Evolutionary conservation across 306 rosid genomes (phyloP), one percentile per base, ranked within the genome.

Genomic region (Pterocarpus macrocarpus): DNA sequence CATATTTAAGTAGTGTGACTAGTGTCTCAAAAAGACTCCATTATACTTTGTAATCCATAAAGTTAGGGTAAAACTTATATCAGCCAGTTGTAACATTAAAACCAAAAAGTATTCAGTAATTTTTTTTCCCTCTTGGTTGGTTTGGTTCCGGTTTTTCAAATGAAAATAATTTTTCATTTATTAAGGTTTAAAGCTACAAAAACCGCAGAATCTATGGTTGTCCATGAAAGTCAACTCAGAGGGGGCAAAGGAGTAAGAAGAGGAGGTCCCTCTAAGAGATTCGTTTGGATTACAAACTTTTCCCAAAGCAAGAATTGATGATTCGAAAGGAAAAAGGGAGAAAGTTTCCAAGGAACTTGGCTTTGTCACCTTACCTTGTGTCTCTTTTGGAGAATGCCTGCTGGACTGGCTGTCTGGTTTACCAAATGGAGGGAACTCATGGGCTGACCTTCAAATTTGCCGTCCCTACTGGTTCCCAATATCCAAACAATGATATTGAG

Each of bases 211-310:
- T 66, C 35, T 56, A 56, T 7, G 52, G 34, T 38, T 64, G 55
- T 76, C 79, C 73, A 59, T 50, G 88, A 90, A 77, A 88, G 85
- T 84, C 86, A 81, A 82, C 77, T 82, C 36, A 47, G 50, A 82
- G 71, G 80, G 82, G 55, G 84, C 34, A 16, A 78, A 28, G 72
- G 59, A 83, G 56, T 22, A 57, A 72, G 80, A 77, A 16, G 83
- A 69, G 32, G 61, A 69, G 87, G 88, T 22, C 28, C 28, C 28
- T 22, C 28, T 22, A 11, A 67, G 17, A 84, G 84, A 90, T 88
- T 88, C 86, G 79, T 77, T 79, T 77, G 89, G 90, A 87, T 85
- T 72, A 81, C 86, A 57, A 49, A 66, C 86, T 81, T 80, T 85
- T 61, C 49, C 52, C 49, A 84, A 82, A 85, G 88, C 56, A 75